phyloP scores from a whole-genome alignment of 2,329 filamentous ascomycete genomes.

The Diaporthe ampelina region DNA sequence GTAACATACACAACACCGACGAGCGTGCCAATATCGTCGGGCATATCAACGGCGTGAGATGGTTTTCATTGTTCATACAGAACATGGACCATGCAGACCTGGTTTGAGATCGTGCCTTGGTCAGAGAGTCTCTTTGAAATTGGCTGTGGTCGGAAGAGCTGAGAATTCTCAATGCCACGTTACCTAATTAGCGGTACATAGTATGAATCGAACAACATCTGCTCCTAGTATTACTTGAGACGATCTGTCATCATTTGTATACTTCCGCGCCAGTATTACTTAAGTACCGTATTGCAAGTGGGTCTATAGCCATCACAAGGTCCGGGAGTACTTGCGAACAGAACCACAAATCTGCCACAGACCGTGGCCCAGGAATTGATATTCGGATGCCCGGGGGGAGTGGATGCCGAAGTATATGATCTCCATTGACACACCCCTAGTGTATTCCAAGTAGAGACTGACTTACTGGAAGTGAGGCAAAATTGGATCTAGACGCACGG shows the following conservation, averaged over 20 bases:
- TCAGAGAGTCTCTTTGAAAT: background rate
- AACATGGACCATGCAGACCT: slow-evolving; percentile 56
- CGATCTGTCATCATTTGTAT: background rate
- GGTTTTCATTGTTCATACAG: slow-evolving; percentile 56
- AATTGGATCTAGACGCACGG: slow-evolving; percentile 48
- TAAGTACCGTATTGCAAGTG: no score
- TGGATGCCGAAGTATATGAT: slow-evolving; percentile 48
- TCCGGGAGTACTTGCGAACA: background rate
- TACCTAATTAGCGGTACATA: background rate
- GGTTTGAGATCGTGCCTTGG: background rate
- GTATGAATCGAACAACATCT: background rate
- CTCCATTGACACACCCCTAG: background rate
- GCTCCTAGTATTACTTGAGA: background rate
- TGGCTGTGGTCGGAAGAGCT: background rate
- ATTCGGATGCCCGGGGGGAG: slow-evolving; percentile 36
- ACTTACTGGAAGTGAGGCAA: slow-evolving; percentile 13
- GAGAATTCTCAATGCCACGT: no score
- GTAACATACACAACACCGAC: slow-evolving; percentile 55
- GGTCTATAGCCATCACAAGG: no score
- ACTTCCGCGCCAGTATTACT: background rate
- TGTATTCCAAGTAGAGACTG: background rate
- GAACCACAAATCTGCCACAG: background rate
- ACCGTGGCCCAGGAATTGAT: no score
- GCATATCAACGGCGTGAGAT: slow-evolving; percentile 54
- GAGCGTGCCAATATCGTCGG: slow-evolving; percentile 54